phyloP scores from a whole-genome alignment of 2,329 filamentous ascomycete genomes.

The Diaporthe eres region DNA sequence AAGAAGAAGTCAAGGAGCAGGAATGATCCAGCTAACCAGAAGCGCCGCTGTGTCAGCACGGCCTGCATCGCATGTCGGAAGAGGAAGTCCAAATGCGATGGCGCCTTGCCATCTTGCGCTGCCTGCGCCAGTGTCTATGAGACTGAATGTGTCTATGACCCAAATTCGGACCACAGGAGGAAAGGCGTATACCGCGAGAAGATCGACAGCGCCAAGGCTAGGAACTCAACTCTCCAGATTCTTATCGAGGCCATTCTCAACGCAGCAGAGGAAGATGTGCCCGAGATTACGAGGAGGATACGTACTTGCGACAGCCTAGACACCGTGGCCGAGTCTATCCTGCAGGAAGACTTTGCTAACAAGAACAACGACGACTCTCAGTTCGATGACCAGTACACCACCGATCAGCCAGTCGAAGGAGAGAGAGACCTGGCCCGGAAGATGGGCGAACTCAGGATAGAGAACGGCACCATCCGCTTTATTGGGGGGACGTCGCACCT shows the following conservation, averaged over 20 bases:
- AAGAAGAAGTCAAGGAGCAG: slow-evolving; percentile 68
- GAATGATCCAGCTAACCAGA: slow-evolving; percentile 65
- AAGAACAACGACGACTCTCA: slow-evolving; percentile 58
- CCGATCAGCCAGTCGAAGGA: slow-evolving; percentile 61
- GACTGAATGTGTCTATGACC: slow-evolving; percentile 93
- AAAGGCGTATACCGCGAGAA: slow-evolving; percentile 98
- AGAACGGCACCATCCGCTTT: slow-evolving; percentile 89
- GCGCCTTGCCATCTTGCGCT: slow-evolving; percentile 90
- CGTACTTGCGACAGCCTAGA: slow-evolving; percentile 84
- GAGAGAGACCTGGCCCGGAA: slow-evolving; percentile 91
- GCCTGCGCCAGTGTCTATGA: slow-evolving; percentile 96
- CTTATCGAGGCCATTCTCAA: slow-evolving; percentile 94
- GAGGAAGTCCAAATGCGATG: slow-evolving; percentile 91
- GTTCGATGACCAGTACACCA: slow-evolving; percentile 56
- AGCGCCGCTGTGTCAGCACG: slow-evolving; percentile 86
- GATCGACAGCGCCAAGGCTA: slow-evolving; percentile 87
- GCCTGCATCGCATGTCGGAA: slow-evolving; percentile 85
- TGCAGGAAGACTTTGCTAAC: slow-evolving; percentile 55
- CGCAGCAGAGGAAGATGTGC: slow-evolving; percentile 88
- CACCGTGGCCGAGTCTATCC: slow-evolving; percentile 66
- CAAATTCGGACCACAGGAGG: slow-evolving; percentile 93
- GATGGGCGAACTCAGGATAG: slow-evolving; percentile 91
- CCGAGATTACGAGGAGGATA: slow-evolving; percentile 85
- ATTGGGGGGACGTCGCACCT: slow-evolving; percentile 96
- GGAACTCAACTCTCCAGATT: slow-evolving; percentile 90